Evolutionary conservation across 345 rosid genomes (phyloP).

Genomic region (Physaria fendleri): DNA sequence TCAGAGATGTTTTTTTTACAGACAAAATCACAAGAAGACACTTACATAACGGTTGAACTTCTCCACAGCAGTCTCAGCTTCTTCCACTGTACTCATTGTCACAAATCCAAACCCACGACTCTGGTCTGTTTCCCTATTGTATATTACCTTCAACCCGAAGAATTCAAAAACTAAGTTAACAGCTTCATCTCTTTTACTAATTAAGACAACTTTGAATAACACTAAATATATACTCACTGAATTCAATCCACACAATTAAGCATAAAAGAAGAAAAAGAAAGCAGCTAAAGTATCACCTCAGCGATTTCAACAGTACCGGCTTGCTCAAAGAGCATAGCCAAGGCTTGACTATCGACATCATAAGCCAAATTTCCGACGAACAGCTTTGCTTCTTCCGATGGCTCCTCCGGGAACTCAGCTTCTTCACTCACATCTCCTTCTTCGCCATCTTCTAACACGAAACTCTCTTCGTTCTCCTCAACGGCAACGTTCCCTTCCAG

Average conservation of each 20-base stretch:
- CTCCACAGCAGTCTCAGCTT: slow-evolving; percentile 67
- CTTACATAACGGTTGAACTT: slow-evolving; percentile 43
- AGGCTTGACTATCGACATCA: slow-evolving; percentile 68
- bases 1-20: not conserved
- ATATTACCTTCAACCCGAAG: no score
- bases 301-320: slow-evolving; percentile 94
- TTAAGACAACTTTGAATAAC: no score
- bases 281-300: slow-evolving; percentile 65
- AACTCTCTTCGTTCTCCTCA: no score
- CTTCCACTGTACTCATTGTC: no score
- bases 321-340: slow-evolving; percentile 81
- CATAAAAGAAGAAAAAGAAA: no score
- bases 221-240: no score
- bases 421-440: not conserved
- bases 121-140: no score
- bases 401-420: slow-evolving; percentile 31
- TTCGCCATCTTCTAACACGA: no score
- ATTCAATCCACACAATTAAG: no score
- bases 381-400: slow-evolving; percentile 81
- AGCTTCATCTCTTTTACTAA: no score
- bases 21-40: not conserved
- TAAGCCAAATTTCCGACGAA: slow-evolving; percentile 82
- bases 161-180: no score
- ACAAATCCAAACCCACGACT: no score
- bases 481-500: slow-evolving; percentile 4